Base-by-base conservation (phyloP, 305 asterid species). In the Stenogyne calaminthoides region DNA sequence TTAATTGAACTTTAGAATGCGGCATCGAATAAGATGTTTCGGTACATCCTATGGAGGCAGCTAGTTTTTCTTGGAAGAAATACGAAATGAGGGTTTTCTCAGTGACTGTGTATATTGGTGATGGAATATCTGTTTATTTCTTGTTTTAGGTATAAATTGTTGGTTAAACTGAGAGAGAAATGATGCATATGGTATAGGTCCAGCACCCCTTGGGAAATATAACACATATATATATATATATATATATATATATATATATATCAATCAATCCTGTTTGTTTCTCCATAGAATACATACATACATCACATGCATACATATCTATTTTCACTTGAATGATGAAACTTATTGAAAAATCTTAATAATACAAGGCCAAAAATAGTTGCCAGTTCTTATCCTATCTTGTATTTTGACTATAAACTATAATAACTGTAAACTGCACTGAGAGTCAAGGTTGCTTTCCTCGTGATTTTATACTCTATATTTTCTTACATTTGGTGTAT, bases 51-150 rank as follows among this genome's bases (percentile, higher is more conserved):
- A 56, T 16, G 73, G 58, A 42, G 11, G 42, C 58, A 22, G 36
- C 57, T 64, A 64, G 34, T 14, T 71, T 56, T 64, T 51, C 55
- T 39, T 57, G 6, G 47, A 47, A 71, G 42, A 72, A 27, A 49
- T 64, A 15, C 9, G 78, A 54, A 66, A 65, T 27, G 34, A 64
- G 18, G 16, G 56, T 68, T 42, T 54, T 20, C 12, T 8, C 8
- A 1, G 36, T 52, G 64, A 52, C 42, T 20, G 10, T 29, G n/a
- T 16, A 29, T 68, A 68, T 18, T 68, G 63, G 37, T 20, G 59
- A 54, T 64, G 29, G 5, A 37, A 42, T 20, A 14, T 36, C 14
- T 52, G 1, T 37, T 37, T 49, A 34, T 47, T 61, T 72, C 70
- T 59, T 62, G 20, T 16, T 7, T 32, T 69, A 7, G 54, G 46